A percentile compares a stretch with the other conserved stretches of the same genome.
phyloP scores from a whole-genome alignment of 2,329 filamentous ascomycete genomes.

The Xylaria sp. region DNA sequence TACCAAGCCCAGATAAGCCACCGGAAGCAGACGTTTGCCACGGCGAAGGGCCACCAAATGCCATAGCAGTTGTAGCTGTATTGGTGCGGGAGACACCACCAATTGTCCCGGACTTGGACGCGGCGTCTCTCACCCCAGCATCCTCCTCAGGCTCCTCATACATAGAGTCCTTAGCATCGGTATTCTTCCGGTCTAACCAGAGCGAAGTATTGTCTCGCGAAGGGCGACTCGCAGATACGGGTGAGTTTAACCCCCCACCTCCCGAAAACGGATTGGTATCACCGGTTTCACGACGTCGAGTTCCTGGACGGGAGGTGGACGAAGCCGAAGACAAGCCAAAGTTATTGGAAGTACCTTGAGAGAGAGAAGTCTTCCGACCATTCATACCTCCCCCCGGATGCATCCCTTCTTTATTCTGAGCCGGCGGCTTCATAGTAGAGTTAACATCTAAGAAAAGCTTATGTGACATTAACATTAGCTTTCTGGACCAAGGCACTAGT shows the following conservation, averaged over 20 bases:
- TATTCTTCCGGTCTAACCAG: slow-evolving; percentile 66
- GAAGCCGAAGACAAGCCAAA: slow-evolving; percentile 81
- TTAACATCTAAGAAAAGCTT: slow-evolving; percentile 92
- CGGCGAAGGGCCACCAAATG: slow-evolving; percentile 57
- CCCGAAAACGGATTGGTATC: slow-evolving; percentile 73
- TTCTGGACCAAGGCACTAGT: slow-evolving; percentile 32
- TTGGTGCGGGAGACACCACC: slow-evolving; percentile 65
- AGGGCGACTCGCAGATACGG: slow-evolving; percentile 68
- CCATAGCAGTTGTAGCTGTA: slow-evolving; percentile 59
- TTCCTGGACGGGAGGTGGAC: slow-evolving; percentile 75
- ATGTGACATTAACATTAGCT: slow-evolving; percentile 44
- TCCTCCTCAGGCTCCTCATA: slow-evolving; percentile 64
- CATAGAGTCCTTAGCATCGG: slow-evolving; percentile 64
- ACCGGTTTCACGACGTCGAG: slow-evolving; percentile 83
- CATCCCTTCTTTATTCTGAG: slow-evolving; percentile 75
- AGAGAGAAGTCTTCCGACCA: slow-evolving; percentile 84
- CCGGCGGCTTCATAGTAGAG: slow-evolving; percentile 87
- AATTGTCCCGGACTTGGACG: slow-evolving; percentile 53
- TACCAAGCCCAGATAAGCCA: slow-evolving; percentile 77
- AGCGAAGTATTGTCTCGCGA: slow-evolving; percentile 70
- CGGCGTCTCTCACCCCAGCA: slow-evolving; percentile 46
- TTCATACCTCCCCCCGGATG: slow-evolving; percentile 67
- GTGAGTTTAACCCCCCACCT: slow-evolving; percentile 65
- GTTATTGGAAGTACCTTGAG: slow-evolving; percentile 71
- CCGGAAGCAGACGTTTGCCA: slow-evolving; percentile 59